phyloP scores from a whole-genome alignment of 345 rosid species.

The Kandelia obovata region DNA sequence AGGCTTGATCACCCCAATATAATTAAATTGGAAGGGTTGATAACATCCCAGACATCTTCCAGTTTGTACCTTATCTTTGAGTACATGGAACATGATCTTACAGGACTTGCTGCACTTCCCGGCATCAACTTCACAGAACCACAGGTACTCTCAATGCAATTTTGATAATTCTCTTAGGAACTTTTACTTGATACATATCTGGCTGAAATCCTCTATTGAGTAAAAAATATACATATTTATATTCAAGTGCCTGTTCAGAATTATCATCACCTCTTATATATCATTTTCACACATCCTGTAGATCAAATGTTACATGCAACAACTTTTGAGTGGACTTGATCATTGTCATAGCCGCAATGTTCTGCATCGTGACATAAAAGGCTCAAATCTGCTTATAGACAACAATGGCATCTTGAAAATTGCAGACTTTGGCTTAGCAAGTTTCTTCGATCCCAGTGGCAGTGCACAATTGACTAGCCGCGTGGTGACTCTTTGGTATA shows the following conservation, averaged over 20 bases:
- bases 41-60: constrained; percentile 69
- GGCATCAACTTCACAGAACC: constrained; percentile 79
- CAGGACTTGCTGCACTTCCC: constrained; percentile 82
- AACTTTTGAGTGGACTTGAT: constrained; percentile 88
- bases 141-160: constrained; percentile 51
- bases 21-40: constrained; percentile 85
- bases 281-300: constrained; percentile 21
- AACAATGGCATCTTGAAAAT: constrained; percentile 81
- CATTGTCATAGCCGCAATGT: constrained; percentile 84
- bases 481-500: constrained; percentile 97
- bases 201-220: background rate
- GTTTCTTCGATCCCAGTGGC: constrained; percentile 57
- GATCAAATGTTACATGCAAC: constrained; percentile 97
- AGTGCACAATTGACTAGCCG: constrained; percentile 74
- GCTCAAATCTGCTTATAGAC: constrained; percentile 90
- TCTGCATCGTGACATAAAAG: constrained; percentile 93
- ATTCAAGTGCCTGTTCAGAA: too few relatives aligned
- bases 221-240: constrained; percentile 4
- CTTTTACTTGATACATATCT: background rate
- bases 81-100: constrained; percentile 98
- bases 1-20: constrained; percentile 89
- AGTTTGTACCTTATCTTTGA: constrained; percentile 89
- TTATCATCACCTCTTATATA: constrained; percentile 6
- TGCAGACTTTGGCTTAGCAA: constrained; percentile 94
- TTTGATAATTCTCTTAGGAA: background rate